Base-by-base conservation (phyloP, 2,329 filamentous ascomycete species). In the Ilyonectria sp. region DNA sequence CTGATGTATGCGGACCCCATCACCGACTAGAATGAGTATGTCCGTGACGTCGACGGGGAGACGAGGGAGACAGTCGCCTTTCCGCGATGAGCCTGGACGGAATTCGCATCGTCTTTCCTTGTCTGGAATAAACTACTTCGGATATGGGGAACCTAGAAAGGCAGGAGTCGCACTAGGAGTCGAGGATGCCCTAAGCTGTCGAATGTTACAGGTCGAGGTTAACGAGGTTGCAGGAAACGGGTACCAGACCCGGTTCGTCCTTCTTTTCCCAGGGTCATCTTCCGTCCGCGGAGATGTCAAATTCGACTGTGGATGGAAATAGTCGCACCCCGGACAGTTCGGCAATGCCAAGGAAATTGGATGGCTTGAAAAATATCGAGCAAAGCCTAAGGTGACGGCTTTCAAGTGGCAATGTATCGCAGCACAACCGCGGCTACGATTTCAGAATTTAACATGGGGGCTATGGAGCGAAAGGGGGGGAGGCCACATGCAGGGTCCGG, bases 231-330 rank as follows among this genome's bases (percentile, higher is more conserved):
- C 26, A 60, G n/a, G n/a, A n/a, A n/a, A 26, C 9, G 19, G 47
- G 50, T 60, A 54, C 26, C 2, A 17, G 15, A 60, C 49, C 55
- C 21, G n/a, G 17, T 2, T 23, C 19, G 6, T 19, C 15, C 6
- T 23, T 46, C 47, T 44, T 44, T 40, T 17, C 31, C 29, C 37
- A 46, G 5, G 33, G 23, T 29, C 13, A 33, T 52, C 8, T n/a
- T 17, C 50, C 35, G 3, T 17, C 61, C 56, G 52, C 54, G 65
- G 67, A 69, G 26, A 68, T 69, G 61, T 69, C 58, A 65, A 49
- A 43, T 26, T 47, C 21, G 35, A 50, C 26, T 13, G 44, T 37
- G 63, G 50, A 60, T 67, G 60, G 63, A 50, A 66, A 66, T 58
- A 66, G 57, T 21, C 19, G 15, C 37, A 54, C 26, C 43, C 33